Evolutionary conservation across 208 protist genomes (phyloP).

Genomic region (Leishmania major): DNA sequence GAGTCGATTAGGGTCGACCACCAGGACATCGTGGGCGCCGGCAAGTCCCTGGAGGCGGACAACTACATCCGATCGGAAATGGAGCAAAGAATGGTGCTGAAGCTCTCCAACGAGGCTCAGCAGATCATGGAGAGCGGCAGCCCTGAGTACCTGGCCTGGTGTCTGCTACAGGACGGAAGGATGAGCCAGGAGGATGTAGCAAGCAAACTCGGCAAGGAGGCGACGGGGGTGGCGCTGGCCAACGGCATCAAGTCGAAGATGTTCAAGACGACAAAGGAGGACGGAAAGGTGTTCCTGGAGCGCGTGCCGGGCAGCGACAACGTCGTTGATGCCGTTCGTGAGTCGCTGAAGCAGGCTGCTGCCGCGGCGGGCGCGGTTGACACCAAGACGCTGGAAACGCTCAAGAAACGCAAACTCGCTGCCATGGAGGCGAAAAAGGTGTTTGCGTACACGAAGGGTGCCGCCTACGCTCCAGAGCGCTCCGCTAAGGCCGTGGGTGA

Average conservation of each 20-base stretch:
- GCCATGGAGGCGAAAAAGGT: constrained; percentile 74
- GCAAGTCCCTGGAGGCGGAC: constrained; percentile 90
- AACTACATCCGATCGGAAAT: constrained; percentile 76
- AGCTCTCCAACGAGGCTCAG: constrained; percentile 81
- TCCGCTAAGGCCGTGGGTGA: constrained; percentile 84
- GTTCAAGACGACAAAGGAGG: constrained; percentile 88
- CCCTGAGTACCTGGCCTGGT: constrained; percentile 89
- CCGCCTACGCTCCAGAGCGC: constrained; percentile 66
- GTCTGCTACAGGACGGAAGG: constrained; percentile 43
- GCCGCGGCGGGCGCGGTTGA: constrained; percentile 38
- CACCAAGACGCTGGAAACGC: constrained; percentile 67
- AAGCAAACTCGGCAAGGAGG: constrained; percentile 61
- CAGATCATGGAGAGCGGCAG: constrained; percentile 82
- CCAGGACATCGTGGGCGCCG: constrained; percentile 88
- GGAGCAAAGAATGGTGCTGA: constrained; percentile 56
- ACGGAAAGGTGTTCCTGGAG: constrained; percentile 50
- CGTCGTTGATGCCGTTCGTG: constrained; percentile 45
- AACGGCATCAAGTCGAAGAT: constrained; percentile 95
- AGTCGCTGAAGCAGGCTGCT: constrained; percentile 38
- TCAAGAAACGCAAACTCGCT: constrained; percentile 95
- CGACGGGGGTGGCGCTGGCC: constrained; percentile 73
- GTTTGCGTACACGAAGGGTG: constrained; percentile 84
- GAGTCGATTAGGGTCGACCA: constrained; percentile 64
- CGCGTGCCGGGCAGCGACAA: constrained; percentile 38
- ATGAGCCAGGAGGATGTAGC: constrained; percentile 55